Evolutionary conservation across 768 basidiomycete genomes (phyloP).

Genomic region (Saitozyma podzolica): DNA sequence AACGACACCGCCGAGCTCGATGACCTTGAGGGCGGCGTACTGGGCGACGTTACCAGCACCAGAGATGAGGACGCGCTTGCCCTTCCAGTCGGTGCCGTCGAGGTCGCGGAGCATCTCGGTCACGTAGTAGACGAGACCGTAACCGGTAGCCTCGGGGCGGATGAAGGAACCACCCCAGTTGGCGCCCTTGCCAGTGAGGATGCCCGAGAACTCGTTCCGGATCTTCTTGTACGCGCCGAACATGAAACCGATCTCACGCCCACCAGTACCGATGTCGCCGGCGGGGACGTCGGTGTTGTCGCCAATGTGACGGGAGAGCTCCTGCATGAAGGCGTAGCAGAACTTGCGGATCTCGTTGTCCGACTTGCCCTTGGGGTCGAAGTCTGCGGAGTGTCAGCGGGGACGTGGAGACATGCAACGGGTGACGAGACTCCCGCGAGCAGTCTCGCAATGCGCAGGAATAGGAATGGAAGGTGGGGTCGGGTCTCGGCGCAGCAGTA

Average conservation of each 20-base stretch:
- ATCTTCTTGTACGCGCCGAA: constrained; percentile 77
- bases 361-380: constrained; percentile 78
- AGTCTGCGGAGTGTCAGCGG: constrained; percentile 58
- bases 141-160: constrained; percentile 66
- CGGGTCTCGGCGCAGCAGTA: too few relatives aligned
- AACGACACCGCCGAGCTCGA: constrained; percentile 72
- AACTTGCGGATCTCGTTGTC: constrained; percentile 73
- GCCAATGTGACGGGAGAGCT: constrained; percentile 64
- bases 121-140: constrained; percentile 75
- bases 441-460: too few relatives aligned
- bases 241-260: constrained; percentile 72
- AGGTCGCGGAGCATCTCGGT: constrained; percentile 66
- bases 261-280: constrained; percentile 70
- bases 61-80: constrained; percentile 56
- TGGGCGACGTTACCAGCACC: constrained; percentile 74
- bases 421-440: not conserved
- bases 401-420: not conserved
- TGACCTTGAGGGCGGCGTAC: constrained; percentile 72
- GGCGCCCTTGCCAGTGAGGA: constrained; percentile 71
- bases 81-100: constrained; percentile 60
- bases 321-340: constrained; percentile 67
- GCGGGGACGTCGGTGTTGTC: constrained; percentile 71
- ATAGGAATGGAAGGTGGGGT: too few relatives aligned
- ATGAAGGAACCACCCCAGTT: constrained; percentile 72
- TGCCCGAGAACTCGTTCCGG: constrained; percentile 66